A percentile compares a stretch with the other conserved stretches of the same genome.
Evolutionary conservation across 2,329 filamentous ascomycete genomes (phyloP).

Genomic region (Mycosphaerella sp.): DNA sequence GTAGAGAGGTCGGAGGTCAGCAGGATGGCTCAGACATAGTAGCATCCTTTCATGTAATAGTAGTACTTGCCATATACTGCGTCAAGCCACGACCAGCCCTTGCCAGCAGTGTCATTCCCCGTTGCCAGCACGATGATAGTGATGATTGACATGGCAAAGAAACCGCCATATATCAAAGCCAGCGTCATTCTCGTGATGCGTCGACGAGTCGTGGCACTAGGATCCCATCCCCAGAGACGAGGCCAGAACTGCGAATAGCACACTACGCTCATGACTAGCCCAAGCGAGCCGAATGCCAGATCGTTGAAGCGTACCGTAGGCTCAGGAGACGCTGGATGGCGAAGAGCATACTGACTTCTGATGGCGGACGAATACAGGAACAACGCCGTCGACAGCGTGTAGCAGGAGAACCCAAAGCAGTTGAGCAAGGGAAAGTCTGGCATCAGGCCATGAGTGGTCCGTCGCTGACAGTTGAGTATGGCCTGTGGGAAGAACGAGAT

Average conservation of each 20-base stretch:
- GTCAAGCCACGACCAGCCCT: slow-evolving; percentile 58
- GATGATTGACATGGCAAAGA: slow-evolving; percentile 51
- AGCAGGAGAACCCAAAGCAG: slow-evolving; percentile 63
- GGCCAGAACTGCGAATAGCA: slow-evolving; percentile 73
- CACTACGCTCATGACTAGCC: slow-evolving; percentile 63
- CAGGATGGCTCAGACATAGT: no score
- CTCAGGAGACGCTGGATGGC: slow-evolving; percentile 65
- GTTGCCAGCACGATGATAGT: slow-evolving; percentile 43
- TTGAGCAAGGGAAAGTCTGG: slow-evolving; percentile 84
- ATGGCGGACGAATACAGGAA: slow-evolving; percentile 77
- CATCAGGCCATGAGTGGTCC: slow-evolving; percentile 74
- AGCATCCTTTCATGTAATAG: no score
- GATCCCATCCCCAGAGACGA: slow-evolving; percentile 67
- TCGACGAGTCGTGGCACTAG: slow-evolving; percentile 43
- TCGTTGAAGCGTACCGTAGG: slow-evolving; percentile 89
- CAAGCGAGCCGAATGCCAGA: slow-evolving; percentile 79
- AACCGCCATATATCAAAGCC: slow-evolving; percentile 63
- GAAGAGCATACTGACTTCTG: slow-evolving; percentile 72
- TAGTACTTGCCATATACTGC: slow-evolving; percentile 46
- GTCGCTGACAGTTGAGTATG: slow-evolving; percentile 68
- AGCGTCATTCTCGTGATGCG: slow-evolving; percentile 57
- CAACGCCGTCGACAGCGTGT: slow-evolving; percentile 62
- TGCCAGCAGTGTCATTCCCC: slow-evolving; percentile 43
- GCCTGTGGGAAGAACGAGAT: slow-evolving; percentile 90
- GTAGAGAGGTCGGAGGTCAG: no score